Evolutionary conservation across 345 rosid species (phyloP), one percentile per base, ranked within the genome.

Genomic region (Arabis hirsuta): DNA sequence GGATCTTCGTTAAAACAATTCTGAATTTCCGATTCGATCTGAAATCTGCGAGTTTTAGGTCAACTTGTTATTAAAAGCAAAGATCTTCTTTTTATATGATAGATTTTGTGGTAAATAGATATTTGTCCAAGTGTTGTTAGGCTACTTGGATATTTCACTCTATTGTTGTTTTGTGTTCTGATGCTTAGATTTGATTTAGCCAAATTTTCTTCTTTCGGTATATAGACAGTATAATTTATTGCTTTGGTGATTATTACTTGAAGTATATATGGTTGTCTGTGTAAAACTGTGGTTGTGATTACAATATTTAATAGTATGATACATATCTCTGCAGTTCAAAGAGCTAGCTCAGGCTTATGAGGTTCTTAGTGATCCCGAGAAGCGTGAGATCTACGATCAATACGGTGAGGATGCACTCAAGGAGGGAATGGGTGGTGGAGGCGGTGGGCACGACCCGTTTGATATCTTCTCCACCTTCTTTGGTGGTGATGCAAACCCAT

Each of bases 321-420:
- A 14, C 62, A 32, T 54, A 41, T 75, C 7, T 75, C 11, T 77
- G 82, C 84, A 93, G 98, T 93, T 93, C 47, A 90, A 93, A 63
- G 98, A 93, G 87, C 65, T 93, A 46, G 94, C 94, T 0, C 90
- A 93, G 79, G 97, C 97, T 11, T 93, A 90, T 62, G 98, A 90
- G 82, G 90, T 88, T 4, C 71, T 93, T 34, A 90, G 88, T 67
- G 98, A 93, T 65, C 96, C 96, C 0, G 97, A 93, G 76, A 90
- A 93, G 68, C 92, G 97, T 14, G 90, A 87, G 78, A 85, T 93
- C 20, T 90, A 93, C 64, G 96, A 93, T 70, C 89, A 88, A 55
- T 88, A 86, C 19, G 98, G 98, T 4, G 98, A 93, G 73, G 97
- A 93, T 65, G 96, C 93, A 3, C 96, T 92, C 62, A 92, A 92